These are phyloP conservation scores for Penicillium sclerotiorum DNA, from an alignment of 2,329 filamentous ascomycete genomes.

Conservation along the genomic window DNA sequence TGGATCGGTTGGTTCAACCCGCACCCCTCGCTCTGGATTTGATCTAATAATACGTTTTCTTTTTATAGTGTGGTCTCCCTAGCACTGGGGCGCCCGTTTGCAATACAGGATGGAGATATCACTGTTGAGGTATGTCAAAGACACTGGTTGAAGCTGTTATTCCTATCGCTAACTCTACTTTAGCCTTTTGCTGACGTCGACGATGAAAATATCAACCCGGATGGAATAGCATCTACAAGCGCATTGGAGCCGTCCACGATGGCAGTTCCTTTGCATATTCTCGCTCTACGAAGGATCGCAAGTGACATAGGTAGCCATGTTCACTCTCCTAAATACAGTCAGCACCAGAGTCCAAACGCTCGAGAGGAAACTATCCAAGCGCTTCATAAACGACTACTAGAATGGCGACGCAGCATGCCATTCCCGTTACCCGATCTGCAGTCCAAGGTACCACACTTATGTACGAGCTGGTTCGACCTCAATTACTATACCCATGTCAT, in stretches of 20 bases:
- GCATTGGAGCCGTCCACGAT: slow-evolving; percentile 39
- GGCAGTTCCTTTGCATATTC: slow-evolving; percentile 48
- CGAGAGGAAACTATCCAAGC: slow-evolving; percentile 37
- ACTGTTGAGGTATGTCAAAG: slow-evolving; percentile 37
- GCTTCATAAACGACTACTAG: slow-evolving; percentile 47
- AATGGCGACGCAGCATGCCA: slow-evolving; percentile 51
- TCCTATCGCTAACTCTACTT: not conserved
- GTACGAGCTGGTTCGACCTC: slow-evolving; percentile 51
- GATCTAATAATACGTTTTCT: not conserved
- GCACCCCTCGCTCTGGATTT: not conserved
- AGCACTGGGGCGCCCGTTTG: slow-evolving; percentile 50
- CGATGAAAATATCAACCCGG: slow-evolving; percentile 37
- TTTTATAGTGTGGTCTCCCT: slow-evolving; percentile 46
- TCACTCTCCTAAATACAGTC: slow-evolving; percentile 33
- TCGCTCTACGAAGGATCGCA: slow-evolving; percentile 45
- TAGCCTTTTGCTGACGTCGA: slow-evolving; percentile 43
- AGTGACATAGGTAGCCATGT: slow-evolving; percentile 45
- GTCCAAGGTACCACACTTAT: slow-evolving; percentile 47
- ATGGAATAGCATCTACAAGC: slow-evolving; percentile 23
- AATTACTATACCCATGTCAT: slow-evolving; percentile 53
- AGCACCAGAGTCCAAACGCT: slow-evolving; percentile 19
- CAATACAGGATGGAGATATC: slow-evolving; percentile 51
- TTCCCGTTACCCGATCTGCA: slow-evolving; percentile 47
- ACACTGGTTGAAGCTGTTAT: not conserved
- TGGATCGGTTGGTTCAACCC: slow-evolving; percentile 43